These are phyloP conservation scores for Xenosphaeropsis pyriputrescens DNA, from an alignment of 2,329 filamentous ascomycete genomes.

Conservation along the genomic window DNA sequence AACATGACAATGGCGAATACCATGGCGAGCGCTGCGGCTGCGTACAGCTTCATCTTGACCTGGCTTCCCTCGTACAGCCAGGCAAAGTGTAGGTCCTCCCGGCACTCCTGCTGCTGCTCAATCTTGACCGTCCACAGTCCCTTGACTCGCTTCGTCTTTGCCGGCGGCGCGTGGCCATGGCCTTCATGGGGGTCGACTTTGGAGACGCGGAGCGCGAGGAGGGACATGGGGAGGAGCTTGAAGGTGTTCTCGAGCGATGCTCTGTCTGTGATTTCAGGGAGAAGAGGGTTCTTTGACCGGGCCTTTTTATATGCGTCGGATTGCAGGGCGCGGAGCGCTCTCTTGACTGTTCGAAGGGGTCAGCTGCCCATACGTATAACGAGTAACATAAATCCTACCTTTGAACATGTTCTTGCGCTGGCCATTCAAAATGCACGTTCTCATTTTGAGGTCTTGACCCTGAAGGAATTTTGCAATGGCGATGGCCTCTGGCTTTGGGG, in stretches of 20 bases:
- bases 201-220: conserved; percentile 78
- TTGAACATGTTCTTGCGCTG: conserved; percentile 98
- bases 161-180: conserved; percentile 46
- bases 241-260: conserved; percentile 85
- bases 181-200: conserved; percentile 70
- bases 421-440: conserved; percentile 87
- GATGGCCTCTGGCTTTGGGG: conserved; percentile 77
- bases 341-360: conserved; percentile 56
- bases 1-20: conserved; percentile 90
- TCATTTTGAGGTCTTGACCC: conserved; percentile 69
- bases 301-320: conserved; percentile 85
- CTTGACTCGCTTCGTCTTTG: conserved; percentile 75
- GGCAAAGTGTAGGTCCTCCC: conserved; percentile 82
- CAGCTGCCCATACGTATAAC: neutral
- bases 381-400: conserved; percentile 34
- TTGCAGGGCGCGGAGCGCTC: conserved; percentile 79
- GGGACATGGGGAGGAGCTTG: conserved; percentile 86
- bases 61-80: conserved; percentile 95
- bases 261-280: conserved; percentile 79
- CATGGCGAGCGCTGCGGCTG: conserved; percentile 62
- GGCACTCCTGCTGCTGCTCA: conserved; percentile 85
- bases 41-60: conserved; percentile 87
- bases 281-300: conserved; percentile 72
- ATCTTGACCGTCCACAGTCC: conserved; percentile 93
- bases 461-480: conserved; percentile 82